A percentile compares a stretch with the other conserved stretches of the same genome.
Evolutionary conservation across 148 eudicot species (phyloP).

Genomic region (Dysphania ambrosioides): DNA sequence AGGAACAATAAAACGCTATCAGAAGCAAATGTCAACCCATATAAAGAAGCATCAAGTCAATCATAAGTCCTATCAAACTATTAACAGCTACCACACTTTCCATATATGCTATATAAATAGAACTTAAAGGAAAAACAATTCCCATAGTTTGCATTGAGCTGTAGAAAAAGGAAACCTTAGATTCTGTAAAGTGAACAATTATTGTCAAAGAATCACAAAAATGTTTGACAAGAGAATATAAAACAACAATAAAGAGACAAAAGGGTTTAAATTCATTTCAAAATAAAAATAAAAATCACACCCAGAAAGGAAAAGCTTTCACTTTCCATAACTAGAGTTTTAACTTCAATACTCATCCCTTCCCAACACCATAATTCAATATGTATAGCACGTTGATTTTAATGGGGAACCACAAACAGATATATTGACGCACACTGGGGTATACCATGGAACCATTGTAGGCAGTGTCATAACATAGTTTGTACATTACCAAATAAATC

Average conservation of each 20-base stretch:
- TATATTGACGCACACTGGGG: not conserved
- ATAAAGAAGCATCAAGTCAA: constrained; percentile 10
- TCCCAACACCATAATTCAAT: constrained; percentile 1
- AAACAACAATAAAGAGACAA: constrained; percentile 9
- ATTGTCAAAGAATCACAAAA: constrained; percentile 11
- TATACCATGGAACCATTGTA: not conserved
- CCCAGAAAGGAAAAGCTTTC: constrained; percentile 9
- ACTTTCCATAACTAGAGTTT: constrained; percentile 8
- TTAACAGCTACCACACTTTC: constrained; percentile 14
- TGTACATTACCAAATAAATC: not conserved
- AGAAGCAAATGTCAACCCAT: not conserved
- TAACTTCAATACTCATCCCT: not conserved
- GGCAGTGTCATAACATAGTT: too few species aligned
- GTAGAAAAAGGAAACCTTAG: constrained; percentile 13
- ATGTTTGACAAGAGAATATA: not conserved
- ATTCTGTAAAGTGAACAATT: constrained; percentile 27
- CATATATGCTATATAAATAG: constrained; percentile 2
- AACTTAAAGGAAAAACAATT: constrained; percentile 12
- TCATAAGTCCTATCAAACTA: constrained; percentile 17
- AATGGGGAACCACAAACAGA: not conserved
- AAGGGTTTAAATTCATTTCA: constrained; percentile 3
- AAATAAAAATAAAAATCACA: not conserved
- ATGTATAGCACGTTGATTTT: not conserved
- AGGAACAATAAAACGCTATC: not conserved
- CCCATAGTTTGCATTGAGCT: not conserved